Evolutionary conservation across 176 grass and related monocot species (phyloP), one percentile per base, ranked within the genome.

Genomic region (Dendrocalamus sinicus): DNA sequence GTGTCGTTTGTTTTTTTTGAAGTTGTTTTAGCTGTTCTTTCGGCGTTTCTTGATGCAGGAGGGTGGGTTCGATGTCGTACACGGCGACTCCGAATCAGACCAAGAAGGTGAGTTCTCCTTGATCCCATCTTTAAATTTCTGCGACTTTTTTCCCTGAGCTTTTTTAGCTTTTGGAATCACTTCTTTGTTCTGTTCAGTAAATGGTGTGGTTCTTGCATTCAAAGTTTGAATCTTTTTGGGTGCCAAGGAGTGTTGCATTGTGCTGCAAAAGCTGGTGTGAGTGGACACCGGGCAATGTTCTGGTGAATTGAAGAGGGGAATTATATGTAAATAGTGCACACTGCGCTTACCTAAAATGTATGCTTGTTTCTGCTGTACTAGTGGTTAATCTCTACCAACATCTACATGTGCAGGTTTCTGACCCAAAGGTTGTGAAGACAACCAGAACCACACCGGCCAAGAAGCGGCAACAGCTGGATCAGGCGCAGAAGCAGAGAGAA

Each of bases 401-500:
- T 80, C 52, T 57, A 30, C 76, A 57, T 81, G 61, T 88, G 71
- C 85, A 91, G 89, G 85, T 88, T 76, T 71, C 76, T 70, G 85
- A 88, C 54, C 85, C 81, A 12, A 91, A 91, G 76, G 70, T 68
- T 39, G 85, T 53, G 22, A 88, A 87, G 76, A 50, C 89, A 40
- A 30, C 76, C 0, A 81, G 81, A 81, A 53, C 81, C 5, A 88
- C 85, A 4, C 89, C 81, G 30, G 76, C 47, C 20, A 91, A 91
- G 46, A 91, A 87, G 70, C 85, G 76, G 46, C 85, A 78, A 13
- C 81, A 91, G 47, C 76, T 81, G 63, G 89, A 88, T 81, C 85
- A 81, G 66, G 85, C 45, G 60, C 86, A 91, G 35, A 96, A 92
- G 80, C 78, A 86, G 88, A 94, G 81, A 88, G 90, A 99, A 85